Evolutionary conservation across 306 rosid genomes (phyloP), one percentile per base, ranked within the genome.

Genomic region (Rosa rugosa): DNA sequence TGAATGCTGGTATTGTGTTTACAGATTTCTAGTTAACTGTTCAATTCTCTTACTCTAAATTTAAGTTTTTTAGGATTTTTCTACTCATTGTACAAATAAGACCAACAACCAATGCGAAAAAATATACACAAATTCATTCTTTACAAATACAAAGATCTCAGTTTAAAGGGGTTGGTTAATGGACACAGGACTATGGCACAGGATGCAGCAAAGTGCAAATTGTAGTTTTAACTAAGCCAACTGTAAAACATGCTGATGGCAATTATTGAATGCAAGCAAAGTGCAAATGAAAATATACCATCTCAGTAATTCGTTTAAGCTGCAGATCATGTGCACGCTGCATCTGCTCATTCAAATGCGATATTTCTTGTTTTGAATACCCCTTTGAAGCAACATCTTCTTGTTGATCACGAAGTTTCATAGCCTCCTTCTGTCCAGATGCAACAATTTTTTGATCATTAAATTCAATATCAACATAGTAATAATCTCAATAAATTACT

Each of bases 281-380:
- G 65, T 8, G 71, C 77, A 34, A 20, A 12, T n/a, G 20, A 75
- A 71, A 57, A 50, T 59, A 36, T 89, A 94, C 98, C 97, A 92
- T 90, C 86, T 88, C 97, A 62, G 93, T 87, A 84, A 94, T 89
- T 81, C 91, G 90, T 66, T 86, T 82, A 25, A 94, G 91, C 83
- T 94, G 97, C 18, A 87, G 87, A 1, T 88, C 97, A 79, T 90
- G 83, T 71, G 91, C 69, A 38, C 40, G 88, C 62, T 86, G 86
- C 90, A 89, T 88, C 79, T 83, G 88, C 75, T 87, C 84, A 83
- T 85, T 87, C 66, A 94, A 66, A 51, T 80, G 84, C 20, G 22
- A 54, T 71, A 84, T 86, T 73, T 89, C 86, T 46, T 40, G 41
- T 51, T 87, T 75, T 1, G 97, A 70, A 81, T 82, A 83, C 68